Base-by-base conservation (phyloP, 495 filamentous ascomycete species). In the Neurospora tetrasperma region DNA sequence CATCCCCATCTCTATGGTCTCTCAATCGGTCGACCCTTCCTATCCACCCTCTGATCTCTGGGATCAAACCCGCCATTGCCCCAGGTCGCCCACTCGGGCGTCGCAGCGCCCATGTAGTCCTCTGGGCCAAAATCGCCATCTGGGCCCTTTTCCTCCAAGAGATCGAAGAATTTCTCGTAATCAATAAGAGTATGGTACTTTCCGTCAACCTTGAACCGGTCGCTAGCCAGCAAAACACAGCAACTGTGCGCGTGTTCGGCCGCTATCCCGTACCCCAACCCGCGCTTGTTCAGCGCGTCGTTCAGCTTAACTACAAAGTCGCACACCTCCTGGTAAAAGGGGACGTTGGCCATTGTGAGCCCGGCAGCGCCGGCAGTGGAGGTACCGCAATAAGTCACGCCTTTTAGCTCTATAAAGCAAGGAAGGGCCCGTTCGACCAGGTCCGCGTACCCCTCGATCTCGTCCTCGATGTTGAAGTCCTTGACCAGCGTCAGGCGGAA, bases 401-500 rank as follows among this genome's bases (percentile, higher is more conserved):
- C 95, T 83, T 98, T 98, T 77, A 97, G 88, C 82, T 98, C 95
- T 27, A 97, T 89, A 76, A 98, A 97, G 79, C 92, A 92, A 0
- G 94, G 95, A 59, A 97, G 83, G 1, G 91, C 95, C 73, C 88
- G 86, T 78, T 93, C 91, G 31, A 98, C 91, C 12, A 98, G 88
- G 78, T 94, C 89, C 0, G 95, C 95, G 79, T 98, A 98, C 3
- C 96, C 95, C 73, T 90, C 86, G 2, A 90, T 93, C 81, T 97
- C 95, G 72, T 97, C 93, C 18, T 97, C 95, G 75, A 98, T 88
- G 78, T 98, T 98, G 85, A 98, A 98, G 2, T 92, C 84, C 83
- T 98, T 97, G 76, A 98, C 95, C 5, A 98, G 89, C 1, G 95
- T 98, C 8, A 98, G 87, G 8, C 95, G 91, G 86, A 97, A 98